phyloP scores from a whole-genome alignment of 331 rosid species.

The Quercus phellos region DNA sequence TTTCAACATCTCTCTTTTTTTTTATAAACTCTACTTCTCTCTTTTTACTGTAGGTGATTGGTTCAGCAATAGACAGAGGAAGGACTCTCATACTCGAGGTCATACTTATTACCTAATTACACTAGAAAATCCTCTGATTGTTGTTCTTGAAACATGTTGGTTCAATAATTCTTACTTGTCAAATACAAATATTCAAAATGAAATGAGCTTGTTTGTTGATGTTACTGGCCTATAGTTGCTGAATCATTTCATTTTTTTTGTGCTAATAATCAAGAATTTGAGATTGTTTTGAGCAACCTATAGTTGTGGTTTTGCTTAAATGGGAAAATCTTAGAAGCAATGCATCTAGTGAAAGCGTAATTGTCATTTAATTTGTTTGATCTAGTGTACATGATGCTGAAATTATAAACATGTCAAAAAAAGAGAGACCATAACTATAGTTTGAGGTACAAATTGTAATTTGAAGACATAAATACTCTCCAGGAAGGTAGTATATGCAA shows the following conservation, averaged over 20 bases:
- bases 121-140: neutral
- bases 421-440: no score
- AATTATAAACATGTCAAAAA: neutral
- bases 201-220: neutral
- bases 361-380: neutral
- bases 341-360: neutral
- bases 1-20: conserved; percentile 3
- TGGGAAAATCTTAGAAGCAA: neutral
- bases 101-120: conserved; percentile 17
- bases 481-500: no score
- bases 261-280: neutral
- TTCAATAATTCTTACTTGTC: no score
- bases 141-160: neutral
- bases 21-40: neutral
- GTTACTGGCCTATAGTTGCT: neutral
- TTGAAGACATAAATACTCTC: no score
- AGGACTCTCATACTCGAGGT: conserved; percentile 91
- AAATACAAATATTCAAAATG: neutral
- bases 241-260: neutral
- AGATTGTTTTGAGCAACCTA: neutral
- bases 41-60: conserved; percentile 69
- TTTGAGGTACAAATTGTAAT: no score
- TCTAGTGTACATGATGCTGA: neutral
- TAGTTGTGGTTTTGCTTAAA: neutral
- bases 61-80: conserved; percentile 68